Evolutionary conservation across 1,139 yeast species (phyloP).

Genomic region (Zygoascus meyerae): DNA sequence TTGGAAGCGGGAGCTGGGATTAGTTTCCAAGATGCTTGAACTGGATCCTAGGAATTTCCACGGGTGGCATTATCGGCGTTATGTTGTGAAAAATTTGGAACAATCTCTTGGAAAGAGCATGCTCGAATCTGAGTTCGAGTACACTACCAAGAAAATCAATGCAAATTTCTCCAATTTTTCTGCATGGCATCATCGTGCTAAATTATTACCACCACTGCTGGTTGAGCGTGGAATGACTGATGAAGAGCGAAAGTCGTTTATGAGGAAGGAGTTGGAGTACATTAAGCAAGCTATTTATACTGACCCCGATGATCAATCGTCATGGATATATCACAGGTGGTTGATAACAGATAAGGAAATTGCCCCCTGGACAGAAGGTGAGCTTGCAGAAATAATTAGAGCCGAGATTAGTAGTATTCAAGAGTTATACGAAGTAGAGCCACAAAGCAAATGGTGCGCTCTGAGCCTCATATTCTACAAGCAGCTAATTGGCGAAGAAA

Average conservation of each 20-base stretch:
- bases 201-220: conserved; percentile 54
- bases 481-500: neutral
- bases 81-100: conserved; percentile 53
- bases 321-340: conserved; percentile 90
- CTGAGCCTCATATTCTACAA: conserved; percentile 30
- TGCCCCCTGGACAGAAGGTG: conserved; percentile 22
- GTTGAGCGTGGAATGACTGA: conserved; percentile 23
- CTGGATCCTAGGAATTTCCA: conserved; percentile 82
- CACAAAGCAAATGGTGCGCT: conserved; percentile 36
- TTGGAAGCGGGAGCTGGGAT: conserved; percentile 64
- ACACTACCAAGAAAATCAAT: conserved; percentile 73
- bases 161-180: conserved; percentile 85
- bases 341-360: conserved; percentile 45
- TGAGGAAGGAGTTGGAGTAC: conserved; percentile 57
- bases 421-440: conserved; percentile 37
- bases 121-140: conserved; percentile 53
- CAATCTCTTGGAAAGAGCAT: conserved; percentile 20
- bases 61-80: conserved; percentile 93
- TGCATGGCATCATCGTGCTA: conserved; percentile 92
- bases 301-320: conserved; percentile 90
- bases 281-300: conserved; percentile 83
- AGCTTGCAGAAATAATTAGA: conserved; percentile 25
- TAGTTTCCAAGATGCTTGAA: conserved; percentile 62
- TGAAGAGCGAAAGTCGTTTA: conserved; percentile 34
- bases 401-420: conserved; percentile 29